phyloP scores from a whole-genome alignment of 345 rosid genomes.

The Aurinia saxatilis region DNA sequence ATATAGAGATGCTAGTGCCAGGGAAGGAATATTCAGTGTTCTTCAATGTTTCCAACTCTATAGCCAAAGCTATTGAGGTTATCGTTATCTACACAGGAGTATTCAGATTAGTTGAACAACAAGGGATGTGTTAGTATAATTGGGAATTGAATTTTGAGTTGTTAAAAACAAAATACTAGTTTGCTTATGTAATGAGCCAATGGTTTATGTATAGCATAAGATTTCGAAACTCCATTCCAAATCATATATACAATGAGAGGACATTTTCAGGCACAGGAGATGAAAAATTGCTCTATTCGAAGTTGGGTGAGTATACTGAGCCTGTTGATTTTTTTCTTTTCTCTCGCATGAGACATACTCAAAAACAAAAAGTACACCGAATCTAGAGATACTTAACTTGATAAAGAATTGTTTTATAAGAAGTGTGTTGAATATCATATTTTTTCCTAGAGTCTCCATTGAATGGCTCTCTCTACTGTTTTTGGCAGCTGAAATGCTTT shows the following conservation, averaged over 20 bases:
- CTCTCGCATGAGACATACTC: not conserved
- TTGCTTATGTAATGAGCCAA: too few species aligned
- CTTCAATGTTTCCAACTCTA: constrained; percentile 5
- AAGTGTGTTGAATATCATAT: not conserved
- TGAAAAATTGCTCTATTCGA: constrained; percentile 50
- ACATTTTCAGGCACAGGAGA: constrained; percentile 78
- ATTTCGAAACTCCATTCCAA: too few species aligned
- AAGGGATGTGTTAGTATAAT: not conserved
- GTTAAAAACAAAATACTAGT: too few species aligned
- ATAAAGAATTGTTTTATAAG: not conserved
- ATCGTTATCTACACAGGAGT: not conserved
- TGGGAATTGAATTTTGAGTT: not conserved
- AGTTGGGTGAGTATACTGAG: constrained; percentile 45
- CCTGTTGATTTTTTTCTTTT: not conserved
- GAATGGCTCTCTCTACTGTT: constrained; percentile 7
- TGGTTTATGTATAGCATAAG: too few species aligned
- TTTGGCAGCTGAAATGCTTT: constrained; percentile 34
- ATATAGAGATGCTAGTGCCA: not conserved
- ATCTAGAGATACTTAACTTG: not conserved
- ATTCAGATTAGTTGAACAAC: not conserved
- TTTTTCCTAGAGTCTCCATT: not conserved
- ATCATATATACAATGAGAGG: constrained; percentile 78
- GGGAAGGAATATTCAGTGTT: not conserved
- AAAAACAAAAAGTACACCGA: not conserved
- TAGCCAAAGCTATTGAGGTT: not conserved